These are phyloP conservation scores for Ilyonectria mors-panacis DNA, from an alignment of 2,329 filamentous ascomycete species.

Conservation along the genomic window DNA sequence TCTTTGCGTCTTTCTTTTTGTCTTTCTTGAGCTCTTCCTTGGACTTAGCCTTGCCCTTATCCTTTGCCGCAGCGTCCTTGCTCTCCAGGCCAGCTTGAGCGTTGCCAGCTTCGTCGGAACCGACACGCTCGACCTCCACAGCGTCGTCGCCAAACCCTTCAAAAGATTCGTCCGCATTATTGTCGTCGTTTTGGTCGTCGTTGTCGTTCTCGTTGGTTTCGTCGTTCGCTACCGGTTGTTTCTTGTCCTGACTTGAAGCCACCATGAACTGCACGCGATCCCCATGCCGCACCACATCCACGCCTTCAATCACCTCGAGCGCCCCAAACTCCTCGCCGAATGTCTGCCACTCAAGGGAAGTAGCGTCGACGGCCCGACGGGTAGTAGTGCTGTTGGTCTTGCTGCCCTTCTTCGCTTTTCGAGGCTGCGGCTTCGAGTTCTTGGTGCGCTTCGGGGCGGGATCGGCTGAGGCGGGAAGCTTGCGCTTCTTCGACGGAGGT, in stretches of 20 bases:
- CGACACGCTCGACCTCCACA: slow-evolving; percentile 52
- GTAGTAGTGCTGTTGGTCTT: slow-evolving; percentile 40
- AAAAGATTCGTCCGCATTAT: slow-evolving; percentile 70
- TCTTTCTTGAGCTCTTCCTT: slow-evolving; percentile 43
- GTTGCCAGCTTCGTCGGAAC: slow-evolving; percentile 52
- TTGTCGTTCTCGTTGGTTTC: slow-evolving; percentile 56
- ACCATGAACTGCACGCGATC: slow-evolving; percentile 71
- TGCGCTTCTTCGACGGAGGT: slow-evolving; percentile 56
- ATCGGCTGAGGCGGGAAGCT: slow-evolving; percentile 52
- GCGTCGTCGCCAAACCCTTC: slow-evolving; percentile 73
- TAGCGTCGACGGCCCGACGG: slow-evolving; percentile 58
- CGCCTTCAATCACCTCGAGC: slow-evolving; percentile 91
- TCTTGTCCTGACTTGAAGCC: slow-evolving; percentile 38
- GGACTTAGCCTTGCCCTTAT: slow-evolving; percentile 50
- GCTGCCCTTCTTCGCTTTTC: slow-evolving; percentile 50
- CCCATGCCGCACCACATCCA: slow-evolving; percentile 83
- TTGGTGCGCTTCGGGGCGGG: slow-evolving; percentile 57
- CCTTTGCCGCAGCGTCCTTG: slow-evolving; percentile 48
- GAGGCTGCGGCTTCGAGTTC: slow-evolving; percentile 42
- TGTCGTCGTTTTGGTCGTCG: slow-evolving; percentile 34
- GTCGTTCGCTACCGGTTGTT: slow-evolving; percentile 41
- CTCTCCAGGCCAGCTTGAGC: slow-evolving; percentile 50
- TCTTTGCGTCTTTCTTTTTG: slow-evolving; percentile 43
- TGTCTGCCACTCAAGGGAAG: slow-evolving; percentile 73
- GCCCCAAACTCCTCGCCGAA: slow-evolving; percentile 96